A percentile compares a stretch with the other conserved stretches of the same genome.
phyloP scores from a whole-genome alignment of 129 eudicot genomes.

The Centrapalus pauciflorus region DNA sequence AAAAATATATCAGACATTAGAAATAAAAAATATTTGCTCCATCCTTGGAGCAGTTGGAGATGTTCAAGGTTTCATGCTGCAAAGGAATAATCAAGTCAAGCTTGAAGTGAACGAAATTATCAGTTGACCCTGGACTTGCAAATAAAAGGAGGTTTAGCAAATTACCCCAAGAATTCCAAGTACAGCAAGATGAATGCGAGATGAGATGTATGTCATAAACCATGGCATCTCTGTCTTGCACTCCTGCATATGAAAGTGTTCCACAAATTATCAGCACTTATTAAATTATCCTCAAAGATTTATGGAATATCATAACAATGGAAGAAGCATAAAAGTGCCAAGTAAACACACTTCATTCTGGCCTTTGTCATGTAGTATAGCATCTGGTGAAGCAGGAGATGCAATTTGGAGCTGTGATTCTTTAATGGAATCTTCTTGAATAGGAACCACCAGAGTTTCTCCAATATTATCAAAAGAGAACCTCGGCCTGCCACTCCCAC shows the following conservation, averaged over 20 bases:
- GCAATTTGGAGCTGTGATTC: conserved; percentile 19
- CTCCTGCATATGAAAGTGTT: conserved; percentile 30
- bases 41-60: neutral
- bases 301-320: neutral
- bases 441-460: conserved; percentile 33
- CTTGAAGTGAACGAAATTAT: neutral
- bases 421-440: conserved; percentile 33
- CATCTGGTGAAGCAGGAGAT: conserved; percentile 43
- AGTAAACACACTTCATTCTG: conserved; percentile 37
- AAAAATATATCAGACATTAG: neutral
- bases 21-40: neutral
- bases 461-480: conserved; percentile 33
- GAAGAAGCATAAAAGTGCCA: neutral
- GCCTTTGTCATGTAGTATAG: conserved; percentile 19
- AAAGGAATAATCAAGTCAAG: neutral
- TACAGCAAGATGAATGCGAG: conserved; percentile 63
- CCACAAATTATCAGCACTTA: neutral
- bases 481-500: conserved; percentile 24
- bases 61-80: neutral
- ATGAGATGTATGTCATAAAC: conserved; percentile 49
- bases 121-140: neutral
- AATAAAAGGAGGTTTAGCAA: neutral
- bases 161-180: conserved; percentile 86
- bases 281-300: neutral
- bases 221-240: conserved; percentile 36